A percentile compares a stretch with the other conserved stretches of the same genome.
phyloP scores from a whole-genome alignment of 2,329 filamentous ascomycete genomes.

The Paraconiothyrium brasiliense region DNA sequence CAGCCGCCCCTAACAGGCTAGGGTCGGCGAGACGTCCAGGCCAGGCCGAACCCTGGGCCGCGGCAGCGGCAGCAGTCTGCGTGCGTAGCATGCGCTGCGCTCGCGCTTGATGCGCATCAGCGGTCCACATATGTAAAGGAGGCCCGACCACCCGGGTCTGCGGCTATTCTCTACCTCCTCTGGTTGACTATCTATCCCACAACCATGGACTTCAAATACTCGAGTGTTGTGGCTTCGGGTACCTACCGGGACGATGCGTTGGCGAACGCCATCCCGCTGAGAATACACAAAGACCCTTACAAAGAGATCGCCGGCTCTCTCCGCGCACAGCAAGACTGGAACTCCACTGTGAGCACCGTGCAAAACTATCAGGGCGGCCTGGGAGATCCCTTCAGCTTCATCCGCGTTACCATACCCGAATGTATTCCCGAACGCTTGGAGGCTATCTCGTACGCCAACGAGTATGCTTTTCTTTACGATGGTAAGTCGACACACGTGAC shows the following conservation, averaged over 20 bases:
- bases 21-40: slow-evolving; percentile 11
- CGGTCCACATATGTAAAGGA: slow-evolving; percentile 15
- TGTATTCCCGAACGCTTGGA: slow-evolving; percentile 53
- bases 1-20: slow-evolving; percentile 5
- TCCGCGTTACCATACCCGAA: slow-evolving; percentile 48
- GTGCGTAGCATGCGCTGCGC: not conserved
- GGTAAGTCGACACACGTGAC: slow-evolving; percentile 27
- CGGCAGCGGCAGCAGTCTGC: slow-evolving; percentile 10
- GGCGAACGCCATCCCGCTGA: slow-evolving; percentile 19
- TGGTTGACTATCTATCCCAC: slow-evolving; percentile 1
- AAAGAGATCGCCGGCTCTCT: slow-evolving; percentile 45
- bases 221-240: slow-evolving; percentile 12
- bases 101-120: slow-evolving; percentile 4
- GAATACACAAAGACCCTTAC: slow-evolving; percentile 23
- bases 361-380: slow-evolving; percentile 34
- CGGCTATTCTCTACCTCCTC: slow-evolving; percentile 5
- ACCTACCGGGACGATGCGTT: slow-evolving; percentile 20
- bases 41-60: slow-evolving; percentile 6
- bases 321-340: slow-evolving; percentile 47
- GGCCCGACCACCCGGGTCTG: slow-evolving; percentile 10
- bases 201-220: slow-evolving; percentile 19
- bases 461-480: slow-evolving; percentile 54
- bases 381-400: slow-evolving; percentile 42
- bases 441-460: slow-evolving; percentile 51
- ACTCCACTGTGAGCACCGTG: slow-evolving; percentile 29